Percentiles rank a stretch among this genome's conserved stretches.
These are phyloP conservation scores for Tephrocybe sp. DNA, from an alignment of 768 basidiomycete genomes.

Conservation along the genomic window DNA sequence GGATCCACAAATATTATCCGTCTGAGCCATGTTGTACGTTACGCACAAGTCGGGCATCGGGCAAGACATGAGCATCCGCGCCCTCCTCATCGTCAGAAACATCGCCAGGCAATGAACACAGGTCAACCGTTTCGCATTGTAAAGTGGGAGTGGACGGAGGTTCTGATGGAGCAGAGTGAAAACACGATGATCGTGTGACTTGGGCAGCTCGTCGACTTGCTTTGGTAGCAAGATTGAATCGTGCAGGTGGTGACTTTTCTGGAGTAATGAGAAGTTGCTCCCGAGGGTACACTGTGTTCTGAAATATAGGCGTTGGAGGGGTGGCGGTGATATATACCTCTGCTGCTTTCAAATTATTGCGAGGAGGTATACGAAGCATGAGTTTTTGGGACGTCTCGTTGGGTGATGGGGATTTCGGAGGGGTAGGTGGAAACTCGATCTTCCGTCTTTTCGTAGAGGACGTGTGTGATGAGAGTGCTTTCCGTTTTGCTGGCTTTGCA, in stretches of 20 bases:
- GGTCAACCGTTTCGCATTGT: no score
- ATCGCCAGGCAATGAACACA: neutral
- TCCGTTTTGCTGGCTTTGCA: slow-evolving; percentile 13
- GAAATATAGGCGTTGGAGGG: slow-evolving; percentile 4
- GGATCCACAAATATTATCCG: neutral
- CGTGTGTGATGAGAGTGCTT: slow-evolving; percentile 4
- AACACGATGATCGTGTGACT: slow-evolving; percentile 6
- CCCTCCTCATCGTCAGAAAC: slow-evolving; percentile 14
- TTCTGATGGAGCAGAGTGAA: neutral
- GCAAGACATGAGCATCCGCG: slow-evolving; percentile 12
- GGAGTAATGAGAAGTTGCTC: slow-evolving; percentile 16
- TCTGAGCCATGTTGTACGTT: slow-evolving; percentile 19
- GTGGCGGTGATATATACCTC: slow-evolving; percentile 17
- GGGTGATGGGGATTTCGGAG: slow-evolving; percentile 17
- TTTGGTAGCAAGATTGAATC: slow-evolving; percentile 13
- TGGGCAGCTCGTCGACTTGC: slow-evolving; percentile 15
- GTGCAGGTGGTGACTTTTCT: slow-evolving; percentile 16
- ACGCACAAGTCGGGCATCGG: slow-evolving; percentile 17
- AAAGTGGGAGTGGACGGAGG: no score
- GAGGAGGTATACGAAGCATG: slow-evolving; percentile 18
- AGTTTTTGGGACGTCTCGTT: slow-evolving; percentile 2
- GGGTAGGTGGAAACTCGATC: slow-evolving; percentile 14
- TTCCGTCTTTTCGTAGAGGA: slow-evolving; percentile 20
- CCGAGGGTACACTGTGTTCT: slow-evolving; percentile 1
- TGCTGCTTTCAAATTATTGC: slow-evolving; percentile 7